A percentile compares a stretch with the other conserved stretches of the same genome.
Evolutionary conservation across 306 rosid species (phyloP).

Genomic region (Bauhinia variegata): DNA sequence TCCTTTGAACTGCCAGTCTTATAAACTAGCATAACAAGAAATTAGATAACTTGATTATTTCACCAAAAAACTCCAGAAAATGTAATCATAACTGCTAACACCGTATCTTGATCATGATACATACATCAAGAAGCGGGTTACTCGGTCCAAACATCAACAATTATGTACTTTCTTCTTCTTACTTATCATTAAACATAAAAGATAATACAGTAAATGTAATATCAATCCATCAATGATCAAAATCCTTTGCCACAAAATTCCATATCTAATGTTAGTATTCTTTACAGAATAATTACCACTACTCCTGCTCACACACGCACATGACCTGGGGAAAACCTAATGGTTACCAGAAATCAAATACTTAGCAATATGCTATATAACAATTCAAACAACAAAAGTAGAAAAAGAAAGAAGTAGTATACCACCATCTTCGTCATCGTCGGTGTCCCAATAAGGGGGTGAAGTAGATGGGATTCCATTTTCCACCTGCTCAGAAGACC

Average conservation of each 20-base stretch:
- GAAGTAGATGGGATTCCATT: slow-evolving; percentile 90
- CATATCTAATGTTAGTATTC: slow-evolving; percentile 11
- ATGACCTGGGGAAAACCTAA: background rate
- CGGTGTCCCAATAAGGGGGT: slow-evolving; percentile 97
- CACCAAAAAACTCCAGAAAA: slow-evolving; percentile 7
- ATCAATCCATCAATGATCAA: background rate
- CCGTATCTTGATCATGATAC: slow-evolving; percentile 3
- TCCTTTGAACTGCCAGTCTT: background rate
- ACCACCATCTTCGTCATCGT: slow-evolving; percentile 87
- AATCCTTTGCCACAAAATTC: background rate
- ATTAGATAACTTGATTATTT: background rate
- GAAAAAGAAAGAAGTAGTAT: slow-evolving; percentile 23
- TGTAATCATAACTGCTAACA: slow-evolving; percentile 10
- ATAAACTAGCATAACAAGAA: slow-evolving; percentile 20
- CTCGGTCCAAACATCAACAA: slow-evolving; percentile 7
- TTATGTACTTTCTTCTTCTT: slow-evolving; percentile 4
- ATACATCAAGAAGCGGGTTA: background rate
- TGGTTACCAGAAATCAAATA: background rate
- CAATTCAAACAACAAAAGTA: background rate
- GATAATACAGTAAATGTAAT: too few relatives aligned
- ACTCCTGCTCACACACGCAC: slow-evolving; percentile 8
- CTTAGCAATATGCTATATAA: background rate
- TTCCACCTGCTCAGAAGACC: slow-evolving; percentile 98
- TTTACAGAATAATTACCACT: slow-evolving; percentile 7
- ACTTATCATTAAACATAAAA: slow-evolving; percentile 16